Evolutionary conservation across 768 basidiomycete genomes (phyloP).

Genomic region (Mycena vulgaris): DNA sequence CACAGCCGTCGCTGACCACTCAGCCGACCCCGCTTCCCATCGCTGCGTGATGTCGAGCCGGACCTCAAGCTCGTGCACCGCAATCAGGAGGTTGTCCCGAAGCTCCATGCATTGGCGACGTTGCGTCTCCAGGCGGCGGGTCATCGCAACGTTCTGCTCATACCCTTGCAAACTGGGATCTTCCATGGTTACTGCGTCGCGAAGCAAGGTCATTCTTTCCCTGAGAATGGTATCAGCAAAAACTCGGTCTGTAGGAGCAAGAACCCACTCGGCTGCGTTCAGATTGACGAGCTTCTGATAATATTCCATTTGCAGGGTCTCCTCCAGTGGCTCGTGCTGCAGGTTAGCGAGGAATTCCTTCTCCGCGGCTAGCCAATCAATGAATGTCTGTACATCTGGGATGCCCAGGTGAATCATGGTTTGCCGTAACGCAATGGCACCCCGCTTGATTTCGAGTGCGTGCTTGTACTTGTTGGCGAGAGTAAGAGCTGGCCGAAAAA

Average conservation of each 20-base stretch:
- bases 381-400: neutral
- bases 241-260: neutral
- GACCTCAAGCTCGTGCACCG: neutral
- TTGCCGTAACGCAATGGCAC: neutral
- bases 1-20: neutral
- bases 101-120: neutral
- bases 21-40: neutral
- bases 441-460: neutral
- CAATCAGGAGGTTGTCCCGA: neutral
- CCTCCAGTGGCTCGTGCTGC: conserved; percentile 5
- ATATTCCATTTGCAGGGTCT: conserved; percentile 13
- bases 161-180: neutral
- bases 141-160: neutral
- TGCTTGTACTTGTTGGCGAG: conserved; percentile 11
- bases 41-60: neutral
- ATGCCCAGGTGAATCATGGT: conserved; percentile 2
- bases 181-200: neutral
- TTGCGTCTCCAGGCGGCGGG: neutral
- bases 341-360: neutral
- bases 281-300: conserved; percentile 14
- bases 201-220: neutral
- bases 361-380: neutral
- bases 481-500: neutral
- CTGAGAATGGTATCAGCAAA: neutral
- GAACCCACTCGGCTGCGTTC: neutral